phyloP scores from a whole-genome alignment of 768 basidiomycete genomes.

The Xerocomellus dryophilus region DNA sequence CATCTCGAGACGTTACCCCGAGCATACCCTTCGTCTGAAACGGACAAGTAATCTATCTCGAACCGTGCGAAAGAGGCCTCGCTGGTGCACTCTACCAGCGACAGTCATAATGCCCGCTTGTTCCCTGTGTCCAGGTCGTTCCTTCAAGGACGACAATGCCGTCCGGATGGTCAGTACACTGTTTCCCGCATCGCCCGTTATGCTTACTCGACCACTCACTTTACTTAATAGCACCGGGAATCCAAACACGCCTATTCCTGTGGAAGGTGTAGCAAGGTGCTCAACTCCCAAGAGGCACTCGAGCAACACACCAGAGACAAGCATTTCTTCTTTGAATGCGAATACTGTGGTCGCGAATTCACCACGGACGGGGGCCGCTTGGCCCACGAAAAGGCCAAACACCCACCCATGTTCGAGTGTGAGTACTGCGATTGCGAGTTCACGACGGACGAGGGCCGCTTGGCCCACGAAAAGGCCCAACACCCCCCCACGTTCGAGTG shows the following conservation, averaged over 20 bases:
- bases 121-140: conserved; percentile 15
- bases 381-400: conserved; percentile 9
- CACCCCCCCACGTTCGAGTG: conserved; percentile 10
- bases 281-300: conserved; percentile 10
- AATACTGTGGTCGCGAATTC: conserved; percentile 14
- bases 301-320: conserved; percentile 14
- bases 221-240: conserved; percentile 13
- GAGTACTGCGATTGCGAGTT: conserved; percentile 13
- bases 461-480: conserved; percentile 8
- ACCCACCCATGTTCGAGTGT: conserved; percentile 9
- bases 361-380: not conserved
- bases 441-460: not conserved
- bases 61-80: conserved; percentile 15
- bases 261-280: conserved; percentile 1
- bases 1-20: not conserved
- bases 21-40: too few species aligned
- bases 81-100: not conserved
- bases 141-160: conserved; percentile 10
- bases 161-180: conserved; percentile 16
- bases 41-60: not conserved
- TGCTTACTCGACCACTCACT: not conserved
- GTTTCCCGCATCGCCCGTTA: not conserved
- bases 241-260: conserved; percentile 13
- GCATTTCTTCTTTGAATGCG: conserved; percentile 15
- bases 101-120: conserved; percentile 20